Evolutionary conservation across 2,329 filamentous ascomycete species (phyloP), one percentile per base, ranked within the genome.

Genomic region (Metarhizium brunneum): DNA sequence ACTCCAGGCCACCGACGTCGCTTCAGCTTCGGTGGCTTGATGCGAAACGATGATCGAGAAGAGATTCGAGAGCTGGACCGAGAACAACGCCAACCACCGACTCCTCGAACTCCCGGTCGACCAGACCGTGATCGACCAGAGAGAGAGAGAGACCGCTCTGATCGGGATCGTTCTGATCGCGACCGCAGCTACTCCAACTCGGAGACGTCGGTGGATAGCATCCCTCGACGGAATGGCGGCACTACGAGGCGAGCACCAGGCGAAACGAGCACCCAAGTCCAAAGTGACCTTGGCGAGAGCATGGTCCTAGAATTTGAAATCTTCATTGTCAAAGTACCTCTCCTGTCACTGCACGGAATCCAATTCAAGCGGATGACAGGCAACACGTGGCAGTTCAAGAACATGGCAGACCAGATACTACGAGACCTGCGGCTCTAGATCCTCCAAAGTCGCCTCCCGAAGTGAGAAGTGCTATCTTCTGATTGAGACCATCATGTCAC

Each of bases 371-470:
- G 94, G 68, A 86, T 97, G 62, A 84, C 89, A 56, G 92, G 94
- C 40, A 92, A 95, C 57, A 97, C 94, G 57, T 97, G 92, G 92
- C 92, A 96, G 71, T 99, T 95, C 75, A 96, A 96, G 77, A 92
- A 90, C 66, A 95, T 97, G 91, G 94, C 94, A 40, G 92, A 96
- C 71, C 91, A 91, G 64, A 96, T 99, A 65, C 76, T 99, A 63
- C 84, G 87, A 66, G 91, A 94, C 69, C 74, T 99, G 62, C 85
- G 85, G 67, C 80, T 97, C 60, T 96, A 74, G 76, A 59, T n/a
- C n/a, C 43, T 6, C 40, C 32, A 10, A 18, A 14, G 43, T 11
- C 16, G 36, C 30, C n/a, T 35, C 25, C 45, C 29, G 38, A 47
- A 14, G 32, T 14, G n/a, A 11, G 18, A 14, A 50, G n/a, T 18